Percentiles rank a stretch among this genome's conserved stretches.
Evolutionary conservation across 2,329 filamentous ascomycete genomes (phyloP).

Genomic region (Penicillium sclerotigenum): DNA sequence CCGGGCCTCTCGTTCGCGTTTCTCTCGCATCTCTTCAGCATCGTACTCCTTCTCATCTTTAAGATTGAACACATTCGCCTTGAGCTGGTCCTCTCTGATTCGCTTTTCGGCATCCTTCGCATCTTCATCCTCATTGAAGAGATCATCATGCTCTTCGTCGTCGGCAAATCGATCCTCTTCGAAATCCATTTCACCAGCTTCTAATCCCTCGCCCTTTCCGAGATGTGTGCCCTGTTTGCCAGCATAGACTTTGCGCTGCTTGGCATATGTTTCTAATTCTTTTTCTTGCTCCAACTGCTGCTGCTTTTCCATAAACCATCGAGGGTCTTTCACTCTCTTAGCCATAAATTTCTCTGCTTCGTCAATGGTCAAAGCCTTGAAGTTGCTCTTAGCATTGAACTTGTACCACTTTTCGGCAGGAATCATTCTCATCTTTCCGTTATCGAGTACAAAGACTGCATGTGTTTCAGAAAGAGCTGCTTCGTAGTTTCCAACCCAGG

Average conservation of each 20-base stretch:
- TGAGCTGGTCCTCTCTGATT: slow-evolving; percentile 77
- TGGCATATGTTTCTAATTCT: slow-evolving; percentile 57
- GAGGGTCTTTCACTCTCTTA: slow-evolving; percentile 70
- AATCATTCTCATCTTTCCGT: slow-evolving; percentile 73
- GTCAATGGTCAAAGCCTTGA: slow-evolving; percentile 74
- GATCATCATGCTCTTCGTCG: slow-evolving; percentile 73
- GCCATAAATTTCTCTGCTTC: slow-evolving; percentile 81
- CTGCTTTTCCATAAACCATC: slow-evolving; percentile 72
- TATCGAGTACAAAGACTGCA: slow-evolving; percentile 74
- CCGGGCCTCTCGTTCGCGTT: slow-evolving; percentile 62
- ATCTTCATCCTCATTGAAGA: slow-evolving; percentile 83
- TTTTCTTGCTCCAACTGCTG: slow-evolving; percentile 53
- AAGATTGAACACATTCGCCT: slow-evolving; percentile 79
- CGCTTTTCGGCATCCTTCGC: slow-evolving; percentile 67
- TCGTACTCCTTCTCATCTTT: slow-evolving; percentile 69
- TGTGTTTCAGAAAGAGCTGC: slow-evolving; percentile 77
- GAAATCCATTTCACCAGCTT: slow-evolving; percentile 65
- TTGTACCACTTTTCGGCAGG: slow-evolving; percentile 96
- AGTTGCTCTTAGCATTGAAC: slow-evolving; percentile 52
- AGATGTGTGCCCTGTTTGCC: slow-evolving; percentile 46
- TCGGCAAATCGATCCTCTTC: slow-evolving; percentile 77
- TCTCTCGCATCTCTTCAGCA: slow-evolving; percentile 63
- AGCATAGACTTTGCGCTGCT: slow-evolving; percentile 46
- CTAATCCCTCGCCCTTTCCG: slow-evolving; percentile 48
- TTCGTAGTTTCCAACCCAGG: slow-evolving; percentile 90